A percentile compares a stretch with the other conserved stretches of the same genome.
Evolutionary conservation across 352 stramenopile species (phyloP).

Genomic region (Globisporangium polare): DNA sequence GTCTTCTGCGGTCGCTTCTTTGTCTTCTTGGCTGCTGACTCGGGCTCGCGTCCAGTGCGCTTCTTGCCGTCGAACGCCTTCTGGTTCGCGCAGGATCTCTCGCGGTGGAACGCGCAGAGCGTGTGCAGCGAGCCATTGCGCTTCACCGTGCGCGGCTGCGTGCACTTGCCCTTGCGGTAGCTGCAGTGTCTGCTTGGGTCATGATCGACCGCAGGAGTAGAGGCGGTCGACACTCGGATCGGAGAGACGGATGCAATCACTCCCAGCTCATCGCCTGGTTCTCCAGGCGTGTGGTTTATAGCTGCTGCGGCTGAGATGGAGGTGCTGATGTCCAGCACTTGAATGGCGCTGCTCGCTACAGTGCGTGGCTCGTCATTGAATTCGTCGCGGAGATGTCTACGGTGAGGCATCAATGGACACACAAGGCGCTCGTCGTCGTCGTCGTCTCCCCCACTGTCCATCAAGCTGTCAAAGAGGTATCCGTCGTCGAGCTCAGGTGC

Average conservation of each 20-base stretch:
- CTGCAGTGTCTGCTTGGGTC: background rate
- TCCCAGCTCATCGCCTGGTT: no score
- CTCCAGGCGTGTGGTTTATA: background rate
- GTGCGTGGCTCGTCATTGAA: background rate
- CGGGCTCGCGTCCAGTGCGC: background rate
- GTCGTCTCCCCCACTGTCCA: background rate
- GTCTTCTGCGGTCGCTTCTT: background rate
- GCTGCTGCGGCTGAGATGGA: background rate
- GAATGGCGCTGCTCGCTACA: background rate
- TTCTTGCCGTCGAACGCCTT: conserved; percentile 6
- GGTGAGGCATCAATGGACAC: background rate
- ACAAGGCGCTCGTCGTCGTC: background rate
- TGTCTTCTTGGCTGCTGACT: background rate
- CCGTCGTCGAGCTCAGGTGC: background rate
- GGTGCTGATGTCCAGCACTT: background rate
- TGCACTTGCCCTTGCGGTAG: conserved; percentile 4
- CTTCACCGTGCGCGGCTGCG: background rate
- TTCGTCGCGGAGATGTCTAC: background rate
- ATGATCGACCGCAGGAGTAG: background rate
- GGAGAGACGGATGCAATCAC: background rate
- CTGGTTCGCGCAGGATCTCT: conserved; percentile 1
- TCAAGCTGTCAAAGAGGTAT: background rate
- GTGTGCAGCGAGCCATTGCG: conserved; percentile 4
- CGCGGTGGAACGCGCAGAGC: background rate
- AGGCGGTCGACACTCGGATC: background rate